Conservation (phyloP, 164 flowering plant genomes). For the Vitis rupestris region DNA sequence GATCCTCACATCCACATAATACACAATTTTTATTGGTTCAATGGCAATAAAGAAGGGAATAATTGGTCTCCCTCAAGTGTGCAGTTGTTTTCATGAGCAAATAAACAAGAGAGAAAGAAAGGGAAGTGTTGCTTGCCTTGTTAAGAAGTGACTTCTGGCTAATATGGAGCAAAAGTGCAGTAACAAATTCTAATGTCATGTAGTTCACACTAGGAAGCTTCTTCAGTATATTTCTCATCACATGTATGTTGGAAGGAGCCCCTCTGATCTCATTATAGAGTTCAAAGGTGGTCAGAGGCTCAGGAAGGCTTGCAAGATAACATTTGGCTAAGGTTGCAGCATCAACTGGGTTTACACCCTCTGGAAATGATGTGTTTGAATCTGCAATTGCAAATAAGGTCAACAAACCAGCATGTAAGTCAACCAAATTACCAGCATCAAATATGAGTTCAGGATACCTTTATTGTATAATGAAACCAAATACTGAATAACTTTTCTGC, state of each 20-base stretch:
- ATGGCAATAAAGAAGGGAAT: no score
- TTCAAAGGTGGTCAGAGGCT: slow-evolving; percentile 77
- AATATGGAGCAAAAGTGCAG: slow-evolving; percentile 79
- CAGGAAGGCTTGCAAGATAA: slow-evolving; percentile 90
- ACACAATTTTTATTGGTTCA: no score
- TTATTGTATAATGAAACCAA: slow-evolving; percentile 75
- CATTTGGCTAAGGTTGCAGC: slow-evolving; percentile 72
- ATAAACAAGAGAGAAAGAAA: slow-evolving; percentile 5
- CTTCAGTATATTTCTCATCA: slow-evolving; percentile 65
- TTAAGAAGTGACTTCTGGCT: slow-evolving; percentile 86
- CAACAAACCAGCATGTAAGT: background rate
- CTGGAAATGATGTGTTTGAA: slow-evolving; percentile 70
- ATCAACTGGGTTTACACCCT: slow-evolving; percentile 61
- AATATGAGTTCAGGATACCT: slow-evolving; percentile 42
- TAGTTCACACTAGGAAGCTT: slow-evolving; percentile 82
- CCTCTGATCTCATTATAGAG: slow-evolving; percentile 70
- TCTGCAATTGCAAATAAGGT: slow-evolving; percentile 37
- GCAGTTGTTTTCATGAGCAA: background rate
- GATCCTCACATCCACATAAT: no score
- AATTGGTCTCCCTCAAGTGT: no score
- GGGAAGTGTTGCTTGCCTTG: slow-evolving; percentile 45
- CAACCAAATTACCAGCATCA: background rate
- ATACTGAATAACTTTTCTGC: slow-evolving; percentile 66
- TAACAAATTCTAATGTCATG: slow-evolving; percentile 79
- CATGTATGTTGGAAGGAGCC: slow-evolving; percentile 70